Evolutionary conservation across 2,329 filamentous ascomycete species (phyloP).

Genomic region (Boeremia lycopersici): DNA sequence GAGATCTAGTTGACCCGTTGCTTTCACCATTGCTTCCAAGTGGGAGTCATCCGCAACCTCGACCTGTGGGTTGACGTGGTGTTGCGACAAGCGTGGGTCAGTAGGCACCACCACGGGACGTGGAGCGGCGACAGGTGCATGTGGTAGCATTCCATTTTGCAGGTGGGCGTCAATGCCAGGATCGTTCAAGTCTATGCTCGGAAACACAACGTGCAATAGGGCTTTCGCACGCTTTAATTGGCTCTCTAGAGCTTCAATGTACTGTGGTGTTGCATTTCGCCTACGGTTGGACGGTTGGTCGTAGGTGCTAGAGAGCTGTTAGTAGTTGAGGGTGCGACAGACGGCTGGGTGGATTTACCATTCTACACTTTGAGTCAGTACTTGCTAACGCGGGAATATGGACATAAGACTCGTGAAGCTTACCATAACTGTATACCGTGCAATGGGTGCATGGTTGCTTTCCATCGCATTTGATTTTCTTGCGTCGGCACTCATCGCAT

Average conservation of each 20-base stretch:
- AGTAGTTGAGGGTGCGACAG: neutral
- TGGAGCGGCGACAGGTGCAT: constrained; percentile 39
- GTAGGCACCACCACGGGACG: constrained; percentile 30
- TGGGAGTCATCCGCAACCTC: constrained; percentile 62
- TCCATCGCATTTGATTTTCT: constrained; percentile 63
- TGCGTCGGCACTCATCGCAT: constrained; percentile 51
- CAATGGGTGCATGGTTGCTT: constrained; percentile 78
- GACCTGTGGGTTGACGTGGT: constrained; percentile 22
- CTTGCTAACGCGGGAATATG: neutral
- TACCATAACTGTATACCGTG: constrained; percentile 97
- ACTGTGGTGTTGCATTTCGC: constrained; percentile 88
- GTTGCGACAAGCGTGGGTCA: constrained; percentile 30
- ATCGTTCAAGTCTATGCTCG: constrained; percentile 84
- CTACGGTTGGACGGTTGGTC: constrained; percentile 92
- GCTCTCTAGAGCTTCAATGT: constrained; percentile 86
- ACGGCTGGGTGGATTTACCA: neutral
- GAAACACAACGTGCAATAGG: constrained; percentile 77
- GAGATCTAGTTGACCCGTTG: constrained; percentile 86
- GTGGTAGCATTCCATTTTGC: constrained; percentile 66
- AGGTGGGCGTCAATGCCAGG: constrained; percentile 79
- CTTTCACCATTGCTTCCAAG: constrained; percentile 92
- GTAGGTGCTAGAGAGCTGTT: constrained; percentile 64
- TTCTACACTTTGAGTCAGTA: constrained; percentile 12
- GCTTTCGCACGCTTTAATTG: constrained; percentile 83
- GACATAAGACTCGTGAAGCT: constrained; percentile 10